phyloP scores from a whole-genome alignment of 2,329 filamentous ascomycete species.

The Xylaria polymorpha region DNA sequence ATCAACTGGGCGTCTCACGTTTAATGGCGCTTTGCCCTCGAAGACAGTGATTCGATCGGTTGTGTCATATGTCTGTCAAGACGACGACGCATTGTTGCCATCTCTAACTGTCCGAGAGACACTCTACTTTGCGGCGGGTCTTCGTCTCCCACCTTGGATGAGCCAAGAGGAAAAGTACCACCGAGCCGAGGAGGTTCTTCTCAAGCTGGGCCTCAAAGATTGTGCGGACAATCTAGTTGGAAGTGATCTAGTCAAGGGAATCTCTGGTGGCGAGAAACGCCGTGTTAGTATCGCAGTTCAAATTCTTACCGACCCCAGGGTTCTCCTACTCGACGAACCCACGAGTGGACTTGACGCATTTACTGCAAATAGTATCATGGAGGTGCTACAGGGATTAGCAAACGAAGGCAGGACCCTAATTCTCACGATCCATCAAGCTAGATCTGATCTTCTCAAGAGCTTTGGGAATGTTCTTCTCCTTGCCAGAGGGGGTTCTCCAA shows the following conservation, averaged over 20 bases:
- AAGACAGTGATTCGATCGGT: conserved; percentile 76
- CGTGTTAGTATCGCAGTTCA: conserved; percentile 83
- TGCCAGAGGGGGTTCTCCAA: conserved; percentile 74
- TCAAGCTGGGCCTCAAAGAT: conserved; percentile 82
- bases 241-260: conserved; percentile 78
- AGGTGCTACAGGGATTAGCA: conserved; percentile 76
- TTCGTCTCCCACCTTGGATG: conserved; percentile 78
- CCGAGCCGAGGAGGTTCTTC: conserved; percentile 75
- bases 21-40: conserved; percentile 76
- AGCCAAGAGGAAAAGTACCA: conserved; percentile 72
- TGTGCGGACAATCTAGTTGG: conserved; percentile 81
- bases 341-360: conserved; percentile 82
- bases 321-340: conserved; percentile 80
- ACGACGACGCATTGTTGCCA: conserved; percentile 79
- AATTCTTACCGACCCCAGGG: conserved; percentile 78
- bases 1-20: conserved; percentile 71
- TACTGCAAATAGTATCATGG: conserved; percentile 80
- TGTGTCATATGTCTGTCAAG: conserved; percentile 81
- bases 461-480: conserved; percentile 79
- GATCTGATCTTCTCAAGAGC: conserved; percentile 76
- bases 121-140: conserved; percentile 74
- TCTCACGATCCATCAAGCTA: conserved; percentile 62
- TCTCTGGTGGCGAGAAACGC: conserved; percentile 82
- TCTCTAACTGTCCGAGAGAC: conserved; percentile 82
- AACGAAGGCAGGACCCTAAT: conserved; percentile 79